phyloP scores from a whole-genome alignment of 2,329 filamentous ascomycete genomes.

The Talaromyces sp. region DNA sequence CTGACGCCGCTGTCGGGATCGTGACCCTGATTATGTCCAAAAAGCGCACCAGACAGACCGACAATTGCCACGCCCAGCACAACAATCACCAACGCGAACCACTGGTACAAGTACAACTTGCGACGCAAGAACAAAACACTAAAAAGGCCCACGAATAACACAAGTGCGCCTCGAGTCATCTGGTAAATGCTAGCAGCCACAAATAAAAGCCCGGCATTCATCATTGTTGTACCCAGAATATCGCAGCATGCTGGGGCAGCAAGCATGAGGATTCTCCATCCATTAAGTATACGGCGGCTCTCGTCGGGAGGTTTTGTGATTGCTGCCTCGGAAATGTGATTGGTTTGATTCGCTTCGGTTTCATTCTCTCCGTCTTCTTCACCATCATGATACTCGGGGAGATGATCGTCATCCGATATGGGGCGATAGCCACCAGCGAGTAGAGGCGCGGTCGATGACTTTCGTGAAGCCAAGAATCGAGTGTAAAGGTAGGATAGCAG shows the following conservation, averaged over 20 bases:
- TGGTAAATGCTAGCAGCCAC: conserved; percentile 97
- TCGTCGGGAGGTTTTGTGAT: conserved; percentile 52
- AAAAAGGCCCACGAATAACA: conserved; percentile 93
- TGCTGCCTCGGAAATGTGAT: conserved; percentile 21
- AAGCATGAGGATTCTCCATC: conserved; percentile 69
- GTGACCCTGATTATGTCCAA: conserved; percentile 58
- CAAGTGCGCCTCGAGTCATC: conserved; percentile 93
- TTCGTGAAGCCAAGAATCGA: conserved; percentile 46
- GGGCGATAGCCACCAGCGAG: conserved; percentile 62
- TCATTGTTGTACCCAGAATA: conserved; percentile 89
- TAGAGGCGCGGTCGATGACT: conserved; percentile 41
- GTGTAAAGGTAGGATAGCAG: conserved; percentile 65
- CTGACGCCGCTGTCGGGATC: conserved; percentile 32
- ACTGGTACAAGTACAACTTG: conserved; percentile 81
- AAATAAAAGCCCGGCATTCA: conserved; percentile 93
- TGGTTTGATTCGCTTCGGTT: conserved; percentile 2
- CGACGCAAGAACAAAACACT: conserved; percentile 85
- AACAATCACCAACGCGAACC: conserved; percentile 82
- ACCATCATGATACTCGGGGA: conserved; percentile 37
- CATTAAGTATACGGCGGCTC: conserved; percentile 59
- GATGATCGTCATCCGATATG: conserved; percentile 49
- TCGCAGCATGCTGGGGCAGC: conserved; percentile 88
- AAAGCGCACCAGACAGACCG: conserved; percentile 81
- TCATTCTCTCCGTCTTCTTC: conserved; percentile 35
- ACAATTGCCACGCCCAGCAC: conserved; percentile 85